Percentiles rank a stretch among this genome's conserved stretches.
phyloP scores from a whole-genome alignment of 208 protist species.

The Trypanosoma boissoni region DNA sequence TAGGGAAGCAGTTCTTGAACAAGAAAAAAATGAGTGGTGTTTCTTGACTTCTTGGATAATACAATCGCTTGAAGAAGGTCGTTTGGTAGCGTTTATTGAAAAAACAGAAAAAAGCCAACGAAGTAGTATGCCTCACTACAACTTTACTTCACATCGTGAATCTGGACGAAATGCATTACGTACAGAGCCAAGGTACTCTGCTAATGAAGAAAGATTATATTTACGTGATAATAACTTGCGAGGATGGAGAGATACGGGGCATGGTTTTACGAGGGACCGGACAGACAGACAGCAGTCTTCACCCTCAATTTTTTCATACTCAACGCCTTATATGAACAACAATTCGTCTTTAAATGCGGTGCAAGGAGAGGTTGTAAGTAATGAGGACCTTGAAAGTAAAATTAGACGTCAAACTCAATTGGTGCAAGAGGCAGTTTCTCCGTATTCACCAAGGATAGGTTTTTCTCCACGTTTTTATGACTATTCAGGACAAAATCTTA shows the following conservation, averaged over 20 bases:
- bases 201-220: background rate
- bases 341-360: background rate
- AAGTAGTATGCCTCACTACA: background rate
- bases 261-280: no score
- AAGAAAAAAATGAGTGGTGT: conserved; percentile 46
- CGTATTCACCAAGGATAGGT: conserved; percentile 13
- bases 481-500: background rate
- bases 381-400: conserved; percentile 14
- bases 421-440: conserved; percentile 11
- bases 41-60: conserved; percentile 35
- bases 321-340: background rate
- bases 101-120: conserved; percentile 11
- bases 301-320: no score
- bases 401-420: conserved; percentile 20
- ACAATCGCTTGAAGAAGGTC: conserved; percentile 40
- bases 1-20: conserved; percentile 34
- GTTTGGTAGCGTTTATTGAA: conserved; percentile 23
- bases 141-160: background rate
- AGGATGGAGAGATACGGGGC: background rate
- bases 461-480: background rate
- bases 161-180: background rate
- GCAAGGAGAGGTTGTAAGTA: conserved; percentile 8
- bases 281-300: no score
- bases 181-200: background rate
- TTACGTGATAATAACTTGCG: background rate